Evolutionary conservation across 2,329 filamentous ascomycete species (phyloP).

Genomic region (Colletotrichum lupini): DNA sequence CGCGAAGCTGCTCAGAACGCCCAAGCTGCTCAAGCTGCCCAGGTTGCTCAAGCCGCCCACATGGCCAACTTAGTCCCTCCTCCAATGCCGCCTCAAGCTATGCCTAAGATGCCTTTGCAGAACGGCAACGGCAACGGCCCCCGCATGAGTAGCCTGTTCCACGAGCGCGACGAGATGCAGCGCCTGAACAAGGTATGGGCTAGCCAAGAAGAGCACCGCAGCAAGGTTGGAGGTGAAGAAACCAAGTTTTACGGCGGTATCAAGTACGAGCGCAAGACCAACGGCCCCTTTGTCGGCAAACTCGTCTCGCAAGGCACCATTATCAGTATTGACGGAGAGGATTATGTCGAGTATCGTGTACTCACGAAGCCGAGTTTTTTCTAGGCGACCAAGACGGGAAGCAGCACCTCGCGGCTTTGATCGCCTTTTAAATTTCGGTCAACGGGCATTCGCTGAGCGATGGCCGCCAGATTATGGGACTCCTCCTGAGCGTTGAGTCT

Average conservation of each 20-base stretch:
- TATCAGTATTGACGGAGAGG: conserved; percentile 73
- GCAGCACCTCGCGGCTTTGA: background rate
- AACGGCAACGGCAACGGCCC: conserved; percentile 13
- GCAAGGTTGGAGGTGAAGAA: conserved; percentile 58
- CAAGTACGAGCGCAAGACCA: conserved; percentile 72
- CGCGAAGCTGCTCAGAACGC: conserved; percentile 49
- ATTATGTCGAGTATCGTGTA: conserved; percentile 75
- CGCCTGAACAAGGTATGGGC: conserved; percentile 68
- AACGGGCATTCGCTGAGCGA: background rate
- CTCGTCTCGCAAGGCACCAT: conserved; percentile 72
- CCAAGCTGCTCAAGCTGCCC: conserved; percentile 46
- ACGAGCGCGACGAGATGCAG: conserved; percentile 60
- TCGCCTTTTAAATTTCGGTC: background rate
- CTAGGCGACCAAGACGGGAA: conserved; percentile 42
- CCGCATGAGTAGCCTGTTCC: conserved; percentile 45
- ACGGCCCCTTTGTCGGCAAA: conserved; percentile 70
- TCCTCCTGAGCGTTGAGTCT: background rate
- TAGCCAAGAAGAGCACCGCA: conserved; percentile 60
- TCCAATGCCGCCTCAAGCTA: conserved; percentile 4
- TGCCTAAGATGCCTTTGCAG: conserved; percentile 24
- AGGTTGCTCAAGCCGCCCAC: conserved; percentile 41
- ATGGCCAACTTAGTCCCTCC: conserved; percentile 5
- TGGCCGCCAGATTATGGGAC: background rate
- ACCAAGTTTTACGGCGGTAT: conserved; percentile 68
- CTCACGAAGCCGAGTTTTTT: conserved; percentile 73